Base-by-base conservation (phyloP, 768 basidiomycete genomes). In the Phlebiopsis flavidoalba region DNA sequence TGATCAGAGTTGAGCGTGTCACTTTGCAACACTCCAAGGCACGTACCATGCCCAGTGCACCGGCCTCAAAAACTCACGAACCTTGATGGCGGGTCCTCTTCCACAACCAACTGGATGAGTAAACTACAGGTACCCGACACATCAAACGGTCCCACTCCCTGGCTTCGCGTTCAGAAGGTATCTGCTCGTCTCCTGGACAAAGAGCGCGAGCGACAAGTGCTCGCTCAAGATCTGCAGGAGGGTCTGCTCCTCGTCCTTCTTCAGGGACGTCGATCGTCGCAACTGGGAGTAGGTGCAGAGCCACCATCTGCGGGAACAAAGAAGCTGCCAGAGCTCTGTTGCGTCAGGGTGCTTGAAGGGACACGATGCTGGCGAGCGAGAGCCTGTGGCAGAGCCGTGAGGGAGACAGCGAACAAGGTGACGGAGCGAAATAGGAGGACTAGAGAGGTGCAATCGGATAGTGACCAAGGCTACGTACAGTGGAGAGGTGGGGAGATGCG, bases 61-160 rank as follows among this genome's bases (percentile, higher is more conserved):
- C 93, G 7, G 93, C 88, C 67, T 92, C 64, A 99, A 77, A 69
- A 98, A 96, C 69, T 92, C 94, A 62, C 86, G 81, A 55, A 97
- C 93, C 0, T n/a, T n/a, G 91, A 88, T 56, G 79, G 83, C 0
- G 95, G 87, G 67, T 97, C 95, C 67, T 98, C 96, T n/a, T n/a
- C 95, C 95, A 99, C 7, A 97, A 78, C 97, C 97, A n/a, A 99
- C 63, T 95, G 93, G 4, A 85, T 80, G 35, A 99, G 79, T 57
- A 97, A 72, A 52, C 84, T n/a, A 83, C 37, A 98, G 77, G 69
- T 98, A 96, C 0, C 87, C 90, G 8, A 92, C 86, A 67, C n/a
- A 95, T 87, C 51, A 96, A 77, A 60, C 93, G 80, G 63, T 94
- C 93, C 93, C 95, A 98, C 67, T 97, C 95, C 53, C 89, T 78